Evolutionary conservation across 345 rosid genomes (phyloP), one percentile per base, ranked within the genome.

Genomic region (Populus ilicifolia): DNA sequence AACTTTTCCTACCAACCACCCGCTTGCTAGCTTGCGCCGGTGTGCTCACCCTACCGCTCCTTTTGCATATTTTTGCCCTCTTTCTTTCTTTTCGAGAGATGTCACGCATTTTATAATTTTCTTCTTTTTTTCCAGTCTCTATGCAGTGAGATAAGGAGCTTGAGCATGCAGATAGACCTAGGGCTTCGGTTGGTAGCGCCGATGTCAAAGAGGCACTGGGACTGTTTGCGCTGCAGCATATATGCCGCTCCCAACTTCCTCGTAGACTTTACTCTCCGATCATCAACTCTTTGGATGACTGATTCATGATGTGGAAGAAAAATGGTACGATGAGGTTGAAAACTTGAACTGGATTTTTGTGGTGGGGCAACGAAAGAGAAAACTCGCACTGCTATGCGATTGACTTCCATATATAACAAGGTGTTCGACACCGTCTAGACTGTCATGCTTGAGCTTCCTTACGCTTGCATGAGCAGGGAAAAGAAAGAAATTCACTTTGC

Each of bases 1-100:
- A 39, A 38, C 75, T 76, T 77, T 78, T 67, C 67, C 72, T 61
- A 80, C 81, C 81, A 30, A 39, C 72, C 27, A 6, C 23, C 1
- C 30, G 67, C 68, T 50, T 82, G 85, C 80, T 82, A 84, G 13
- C 78, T 61, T 81, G 77, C 71, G 81, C 84, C 44, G 1, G 6
- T 41, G 77, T 73, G 83, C 66, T 23, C 63, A 56, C 63, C 63
- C 0, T 33, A 16, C 21, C 36, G 6, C 41, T 33, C 17, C 33
- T 64, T 17, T 30, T 16, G 4, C 50, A 46, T 46, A 0, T 8
- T 16, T 2, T 8, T 8, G 44, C 38, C 39, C 1, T 66, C 6
- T 66, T 1, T 13, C 3, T 11, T 30, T 29, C 18, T 27, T 25
- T 25, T 63, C 38, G 1, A 65, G 1, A 17, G 18, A 17, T 18